Evolutionary conservation across 495 filamentous ascomycete species (phyloP).

Genomic region (Penicillium malachiteum): DNA sequence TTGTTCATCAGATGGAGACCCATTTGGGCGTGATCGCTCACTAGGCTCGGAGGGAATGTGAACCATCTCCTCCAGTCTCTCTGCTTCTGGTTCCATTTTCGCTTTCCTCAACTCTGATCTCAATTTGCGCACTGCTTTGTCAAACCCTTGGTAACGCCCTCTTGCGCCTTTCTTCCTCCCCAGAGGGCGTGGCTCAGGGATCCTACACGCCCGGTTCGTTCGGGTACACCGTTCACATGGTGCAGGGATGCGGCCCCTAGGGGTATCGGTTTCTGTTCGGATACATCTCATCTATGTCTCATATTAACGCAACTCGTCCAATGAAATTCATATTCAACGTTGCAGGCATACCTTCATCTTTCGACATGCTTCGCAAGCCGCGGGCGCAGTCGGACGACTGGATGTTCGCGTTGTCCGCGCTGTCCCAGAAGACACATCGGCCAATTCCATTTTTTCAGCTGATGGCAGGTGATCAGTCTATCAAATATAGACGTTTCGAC

Average conservation of each 20-base stretch:
- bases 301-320: neutral
- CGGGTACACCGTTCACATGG: constrained; percentile 24
- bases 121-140: constrained; percentile 27
- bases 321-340: neutral
- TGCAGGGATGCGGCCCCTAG: neutral
- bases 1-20: neutral
- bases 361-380: constrained; percentile 18
- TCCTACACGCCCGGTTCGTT: constrained; percentile 21
- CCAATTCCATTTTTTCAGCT: neutral
- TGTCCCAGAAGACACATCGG: neutral
- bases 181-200: constrained; percentile 20
- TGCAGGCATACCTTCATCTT: constrained; percentile 11
- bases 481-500: too few species aligned
- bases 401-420: neutral
- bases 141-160: constrained; percentile 25
- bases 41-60: neutral
- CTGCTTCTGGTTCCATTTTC: neutral
- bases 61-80: neutral
- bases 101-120: constrained; percentile 22
- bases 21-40: neutral
- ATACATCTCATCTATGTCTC: constrained; percentile 24
- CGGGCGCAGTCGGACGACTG: neutral
- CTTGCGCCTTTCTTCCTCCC: constrained; percentile 22
- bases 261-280: constrained; percentile 2
- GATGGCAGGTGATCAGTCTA: neutral